These are phyloP conservation scores for Grosmannia penicillata DNA, from an alignment of 2,329 filamentous ascomycete genomes.

Conservation along the genomic window DNA sequence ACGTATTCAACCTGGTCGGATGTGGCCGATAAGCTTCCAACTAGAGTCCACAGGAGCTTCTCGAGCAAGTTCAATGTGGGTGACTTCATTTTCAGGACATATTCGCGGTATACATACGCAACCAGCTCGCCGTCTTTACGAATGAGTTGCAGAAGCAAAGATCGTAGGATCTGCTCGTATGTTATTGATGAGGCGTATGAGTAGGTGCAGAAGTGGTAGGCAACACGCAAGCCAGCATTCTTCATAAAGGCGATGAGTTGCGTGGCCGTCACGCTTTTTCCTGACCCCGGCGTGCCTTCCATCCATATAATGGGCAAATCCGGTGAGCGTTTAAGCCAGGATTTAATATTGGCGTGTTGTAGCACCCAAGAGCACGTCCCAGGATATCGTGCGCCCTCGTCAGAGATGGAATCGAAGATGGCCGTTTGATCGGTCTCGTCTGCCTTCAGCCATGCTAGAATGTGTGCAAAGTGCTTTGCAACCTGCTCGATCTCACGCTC, in stretches of 20 bases:
- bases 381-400: slow-evolving; percentile 13
- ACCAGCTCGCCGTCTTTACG: slow-evolving; percentile 13
- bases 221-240: slow-evolving; percentile 8
- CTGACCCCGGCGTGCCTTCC: slow-evolving; percentile 19
- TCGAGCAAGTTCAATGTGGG: slow-evolving; percentile 11
- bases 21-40: slow-evolving; percentile 3
- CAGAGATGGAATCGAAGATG: slow-evolving; percentile 15
- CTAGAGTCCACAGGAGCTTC: slow-evolving; percentile 9
- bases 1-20: slow-evolving; percentile 8
- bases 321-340: slow-evolving; percentile 13
- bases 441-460: slow-evolving; percentile 16
- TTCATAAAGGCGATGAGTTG: slow-evolving; percentile 17
- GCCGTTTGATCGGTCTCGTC: slow-evolving; percentile 17
- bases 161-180: slow-evolving; percentile 19
- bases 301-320: slow-evolving; percentile 16
- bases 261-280: slow-evolving; percentile 20
- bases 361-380: slow-evolving; percentile 21
- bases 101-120: slow-evolving; percentile 14
- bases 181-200: slow-evolving; percentile 15
- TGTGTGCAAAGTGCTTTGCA: slow-evolving; percentile 12
- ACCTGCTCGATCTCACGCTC: slow-evolving; percentile 13
- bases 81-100: slow-evolving; percentile 11
- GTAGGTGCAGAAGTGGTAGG: slow-evolving; percentile 21
- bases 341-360: slow-evolving; percentile 13
- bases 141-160: slow-evolving; percentile 18